A percentile compares a stretch with the other conserved stretches of the same genome.
Evolutionary conservation across 2,329 filamentous ascomycete genomes (phyloP).

Genomic region (Neopestalotiopsis sp.): DNA sequence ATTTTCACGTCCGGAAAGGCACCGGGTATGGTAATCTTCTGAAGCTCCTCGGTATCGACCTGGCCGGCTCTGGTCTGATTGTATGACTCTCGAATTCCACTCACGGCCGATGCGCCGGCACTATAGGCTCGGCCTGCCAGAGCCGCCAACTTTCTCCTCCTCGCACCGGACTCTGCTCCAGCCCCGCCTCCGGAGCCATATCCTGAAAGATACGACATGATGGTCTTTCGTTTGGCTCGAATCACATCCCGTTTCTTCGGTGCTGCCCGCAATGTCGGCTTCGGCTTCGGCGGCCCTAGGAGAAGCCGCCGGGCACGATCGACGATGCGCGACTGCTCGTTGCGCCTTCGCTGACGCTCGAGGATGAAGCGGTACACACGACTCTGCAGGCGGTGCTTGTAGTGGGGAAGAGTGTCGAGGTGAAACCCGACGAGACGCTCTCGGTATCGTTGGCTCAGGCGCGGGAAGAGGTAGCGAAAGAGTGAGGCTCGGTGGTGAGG

Average conservation of each 20-base stretch:
- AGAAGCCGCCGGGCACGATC: slow-evolving; percentile 55
- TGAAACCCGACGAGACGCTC: slow-evolving; percentile 73
- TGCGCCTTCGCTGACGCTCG: slow-evolving; percentile 62
- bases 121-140: slow-evolving; percentile 64
- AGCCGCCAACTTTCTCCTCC: slow-evolving; percentile 77
- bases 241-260: slow-evolving; percentile 16
- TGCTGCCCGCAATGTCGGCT: background rate
- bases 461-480: slow-evolving; percentile 73
- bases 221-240: slow-evolving; percentile 29
- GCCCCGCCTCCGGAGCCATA: slow-evolving; percentile 39
- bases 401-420: slow-evolving; percentile 74
- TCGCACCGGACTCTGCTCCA: slow-evolving; percentile 68
- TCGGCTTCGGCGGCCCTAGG: slow-evolving; percentile 41
- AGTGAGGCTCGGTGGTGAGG: slow-evolving; percentile 54
- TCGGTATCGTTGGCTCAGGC: slow-evolving; percentile 65
- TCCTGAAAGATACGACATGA: slow-evolving; percentile 38
- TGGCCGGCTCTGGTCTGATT: slow-evolving; percentile 54
- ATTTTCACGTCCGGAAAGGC: slow-evolving; percentile 88
- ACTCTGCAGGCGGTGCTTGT: slow-evolving; percentile 75
- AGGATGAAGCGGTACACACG: slow-evolving; percentile 79
- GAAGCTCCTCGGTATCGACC: slow-evolving; percentile 39
- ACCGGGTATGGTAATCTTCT: slow-evolving; percentile 65
- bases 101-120: slow-evolving; percentile 61
- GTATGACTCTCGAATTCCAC: slow-evolving; percentile 64
- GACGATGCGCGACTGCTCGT: slow-evolving; percentile 52